Conservation (phyloP, 148 eudicot species). For the Cornus controversa region DNA sequence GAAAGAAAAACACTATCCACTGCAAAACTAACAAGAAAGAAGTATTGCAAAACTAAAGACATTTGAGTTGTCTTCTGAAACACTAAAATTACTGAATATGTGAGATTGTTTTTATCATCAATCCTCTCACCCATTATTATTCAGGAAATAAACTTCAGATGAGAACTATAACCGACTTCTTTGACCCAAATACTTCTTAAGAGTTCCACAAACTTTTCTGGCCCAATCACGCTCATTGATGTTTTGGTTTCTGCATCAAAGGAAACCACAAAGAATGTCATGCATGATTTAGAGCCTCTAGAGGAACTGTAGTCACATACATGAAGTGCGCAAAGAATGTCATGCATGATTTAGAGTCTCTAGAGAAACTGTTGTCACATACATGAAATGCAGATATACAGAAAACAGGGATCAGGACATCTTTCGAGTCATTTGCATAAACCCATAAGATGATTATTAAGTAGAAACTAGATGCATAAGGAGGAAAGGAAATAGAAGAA, state of each 20-base stretch:
- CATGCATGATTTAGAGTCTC: background rate
- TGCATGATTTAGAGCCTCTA: background rate
- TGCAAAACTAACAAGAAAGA: constrained; percentile 11
- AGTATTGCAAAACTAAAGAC: constrained; percentile 5
- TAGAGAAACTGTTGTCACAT: background rate
- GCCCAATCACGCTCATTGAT: background rate
- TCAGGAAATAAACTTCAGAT: background rate
- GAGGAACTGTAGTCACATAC: background rate
- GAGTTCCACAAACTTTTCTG: background rate
- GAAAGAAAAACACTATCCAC: background rate
- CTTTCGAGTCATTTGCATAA: background rate
- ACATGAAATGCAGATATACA: too few relatives aligned
- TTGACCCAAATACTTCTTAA: background rate
- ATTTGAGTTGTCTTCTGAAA: constrained; percentile 6
- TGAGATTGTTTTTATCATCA: background rate
- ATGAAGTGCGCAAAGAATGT: too few relatives aligned
- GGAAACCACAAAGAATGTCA: background rate
- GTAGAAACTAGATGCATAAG: background rate
- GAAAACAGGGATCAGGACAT: background rate
- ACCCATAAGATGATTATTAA: background rate
- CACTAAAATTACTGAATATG: background rate
- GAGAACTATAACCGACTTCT: background rate
- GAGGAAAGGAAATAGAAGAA: too few relatives aligned
- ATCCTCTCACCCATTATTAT: background rate
- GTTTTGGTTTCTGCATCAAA: constrained; percentile 9